Evolutionary conservation across 805 yeast genomes (phyloP), one percentile per base, ranked within the genome.

Genomic region (Myxozyma geophila): DNA sequence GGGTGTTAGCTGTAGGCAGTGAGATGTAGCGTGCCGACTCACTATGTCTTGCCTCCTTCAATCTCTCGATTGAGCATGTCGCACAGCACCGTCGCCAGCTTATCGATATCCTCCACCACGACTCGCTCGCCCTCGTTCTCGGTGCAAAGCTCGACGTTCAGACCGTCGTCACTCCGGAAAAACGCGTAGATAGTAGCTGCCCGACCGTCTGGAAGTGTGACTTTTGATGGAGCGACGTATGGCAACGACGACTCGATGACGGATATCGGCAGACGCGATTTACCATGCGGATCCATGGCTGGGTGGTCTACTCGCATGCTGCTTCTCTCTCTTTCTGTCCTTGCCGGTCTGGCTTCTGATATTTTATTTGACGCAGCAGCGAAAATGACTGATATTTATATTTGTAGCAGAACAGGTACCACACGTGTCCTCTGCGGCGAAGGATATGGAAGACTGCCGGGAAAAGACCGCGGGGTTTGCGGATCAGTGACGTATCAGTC

Each of bases 41-140:
- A 62, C 66, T 92, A 91, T 0, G 97, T 90, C 43, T 78, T 76
- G 5, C 98, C 98, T 49, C 80, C 84, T 40, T 82, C 88, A 7
- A 92, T 81, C 59, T 89, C 90, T 15, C 73, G 70, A 73, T 89
- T 89, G 78, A 89, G 84, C 62, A 84, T 83, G 47, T 13, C 28
- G 41, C 51, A 40, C 49, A 62, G 35, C 23, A 43, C 23, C 13
- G 15, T 37, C 5, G 43, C 55, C 49, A 63, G 21, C 36, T 17
- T 35, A 40, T 56, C 54, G 8, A 47, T 28, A 13, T 46, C 48
- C 10, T 41, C 19, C 36, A 54, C 39, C n/a, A 37, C 46, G 1
- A 48, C 44, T 43, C 47, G 28, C 46, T 56, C 54, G n/a, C 54
- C 49, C 1, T 39, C 23, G n/a, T 28, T 40, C 13, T 36, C 36